phyloP scores from a whole-genome alignment of 2,329 filamentous ascomycete genomes.

The Emmonsiellopsis sp. region DNA sequence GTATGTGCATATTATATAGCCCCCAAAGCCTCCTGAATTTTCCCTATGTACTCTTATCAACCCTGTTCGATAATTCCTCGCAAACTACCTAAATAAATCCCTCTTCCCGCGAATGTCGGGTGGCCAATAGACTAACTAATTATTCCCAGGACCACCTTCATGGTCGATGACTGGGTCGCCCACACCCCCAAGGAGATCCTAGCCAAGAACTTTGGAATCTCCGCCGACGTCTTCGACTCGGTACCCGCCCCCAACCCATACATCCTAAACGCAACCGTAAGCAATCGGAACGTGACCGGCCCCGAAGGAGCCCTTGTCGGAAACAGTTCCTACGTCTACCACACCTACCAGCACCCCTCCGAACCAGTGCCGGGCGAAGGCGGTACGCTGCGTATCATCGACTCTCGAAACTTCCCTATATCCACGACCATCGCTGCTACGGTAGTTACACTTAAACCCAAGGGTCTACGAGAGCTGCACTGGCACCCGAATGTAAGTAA shows the following conservation, averaged over 20 bases:
- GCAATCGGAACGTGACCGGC: slow-evolving; percentile 39
- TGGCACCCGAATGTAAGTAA: slow-evolving; percentile 58
- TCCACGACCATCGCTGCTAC: slow-evolving; percentile 58
- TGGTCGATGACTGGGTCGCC: slow-evolving; percentile 60
- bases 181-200: slow-evolving; percentile 57
- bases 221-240: slow-evolving; percentile 49
- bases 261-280: slow-evolving; percentile 50
- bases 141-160: slow-evolving; percentile 54
- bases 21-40: no score
- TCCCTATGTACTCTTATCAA: no score
- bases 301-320: slow-evolving; percentile 44
- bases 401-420: slow-evolving; percentile 59
- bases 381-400: slow-evolving; percentile 55
- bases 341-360: slow-evolving; percentile 46
- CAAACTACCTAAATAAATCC: no score
- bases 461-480: slow-evolving; percentile 56
- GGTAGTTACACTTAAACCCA: slow-evolving; percentile 55
- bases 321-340: slow-evolving; percentile 55
- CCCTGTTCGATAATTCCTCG: no score
- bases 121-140: background rate
- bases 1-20: slow-evolving; percentile 24
- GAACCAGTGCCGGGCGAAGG: slow-evolving; percentile 53
- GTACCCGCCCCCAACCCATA: slow-evolving; percentile 52
- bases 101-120: no score
- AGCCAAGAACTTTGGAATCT: slow-evolving; percentile 61